A percentile compares a stretch with the other conserved stretches of the same genome.
phyloP scores from a whole-genome alignment of 805 yeast genomes.

The Yarrowia osloensis region DNA sequence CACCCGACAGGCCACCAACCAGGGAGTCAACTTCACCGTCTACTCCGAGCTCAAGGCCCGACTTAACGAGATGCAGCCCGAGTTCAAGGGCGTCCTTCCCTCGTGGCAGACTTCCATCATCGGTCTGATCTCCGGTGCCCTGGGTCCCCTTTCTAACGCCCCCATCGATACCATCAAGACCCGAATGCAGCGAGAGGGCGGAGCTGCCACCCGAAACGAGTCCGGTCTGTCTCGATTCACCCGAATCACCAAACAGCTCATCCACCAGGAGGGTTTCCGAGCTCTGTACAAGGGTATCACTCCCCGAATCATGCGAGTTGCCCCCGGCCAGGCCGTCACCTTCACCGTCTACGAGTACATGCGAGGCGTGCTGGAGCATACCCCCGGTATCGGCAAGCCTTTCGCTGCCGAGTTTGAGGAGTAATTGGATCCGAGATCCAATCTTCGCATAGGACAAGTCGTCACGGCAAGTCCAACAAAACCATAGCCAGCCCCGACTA shows the following conservation, averaged over 20 bases:
- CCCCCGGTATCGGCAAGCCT: slow-evolving; percentile 34
- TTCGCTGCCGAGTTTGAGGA: slow-evolving; percentile 30
- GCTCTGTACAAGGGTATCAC: slow-evolving; percentile 96
- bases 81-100: slow-evolving; percentile 67
- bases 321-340: slow-evolving; percentile 99
- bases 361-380: slow-evolving; percentile 58
- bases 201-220: slow-evolving; percentile 50
- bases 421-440: not conserved
- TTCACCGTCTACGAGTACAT: slow-evolving; percentile 94
- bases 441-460: not conserved
- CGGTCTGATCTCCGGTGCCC: slow-evolving; percentile 92
- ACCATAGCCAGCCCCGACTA: slow-evolving; percentile 13
- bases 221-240: slow-evolving; percentile 75
- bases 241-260: slow-evolving; percentile 75
- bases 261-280: slow-evolving; percentile 83
- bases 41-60: slow-evolving; percentile 79
- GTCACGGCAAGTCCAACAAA: not conserved
- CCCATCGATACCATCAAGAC: slow-evolving; percentile 97
- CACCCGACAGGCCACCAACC: slow-evolving; percentile 96
- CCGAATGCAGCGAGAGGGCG: slow-evolving; percentile 88
- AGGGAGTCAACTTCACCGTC: slow-evolving; percentile 96
- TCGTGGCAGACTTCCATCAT: slow-evolving; percentile 91
- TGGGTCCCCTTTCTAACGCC: slow-evolving; percentile 96
- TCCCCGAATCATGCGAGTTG: slow-evolving; percentile 98
- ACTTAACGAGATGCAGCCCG: slow-evolving; percentile 56